These are phyloP conservation scores for Fusarium sp. DNA, from an alignment of 2,329 filamentous ascomycete genomes.

Conservation along the genomic window DNA sequence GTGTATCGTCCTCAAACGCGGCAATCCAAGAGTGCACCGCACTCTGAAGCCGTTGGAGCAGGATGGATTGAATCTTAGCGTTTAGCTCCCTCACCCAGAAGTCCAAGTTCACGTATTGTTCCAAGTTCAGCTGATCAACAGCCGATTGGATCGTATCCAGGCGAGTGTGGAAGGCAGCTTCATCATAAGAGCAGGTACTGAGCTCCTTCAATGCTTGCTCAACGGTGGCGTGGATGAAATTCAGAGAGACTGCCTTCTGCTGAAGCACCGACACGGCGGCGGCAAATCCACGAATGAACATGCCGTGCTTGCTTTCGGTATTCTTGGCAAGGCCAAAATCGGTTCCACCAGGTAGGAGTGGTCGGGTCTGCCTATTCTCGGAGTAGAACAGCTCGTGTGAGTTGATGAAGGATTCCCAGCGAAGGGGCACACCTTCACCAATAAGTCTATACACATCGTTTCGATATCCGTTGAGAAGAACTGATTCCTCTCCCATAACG, in stretches of 20 bases:
- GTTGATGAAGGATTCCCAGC: conserved; percentile 98
- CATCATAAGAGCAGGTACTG: conserved; percentile 86
- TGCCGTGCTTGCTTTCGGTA: conserved; percentile 92
- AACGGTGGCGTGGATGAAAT: conserved; percentile 82
- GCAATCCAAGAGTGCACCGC: conserved; percentile 91
- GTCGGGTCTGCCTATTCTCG: conserved; percentile 63
- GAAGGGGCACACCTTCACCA: conserved; percentile 87
- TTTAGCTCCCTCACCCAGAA: conserved; percentile 94
- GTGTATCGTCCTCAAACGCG: conserved; percentile 78
- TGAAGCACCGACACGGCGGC: conserved; percentile 89
- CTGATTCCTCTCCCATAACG: conserved; percentile 88
- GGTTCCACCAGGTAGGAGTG: conserved; percentile 55
- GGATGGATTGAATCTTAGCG: conserved; percentile 82
- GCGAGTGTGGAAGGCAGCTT: conserved; percentile 82
- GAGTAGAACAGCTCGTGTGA: conserved; percentile 88
- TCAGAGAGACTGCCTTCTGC: conserved; percentile 84
- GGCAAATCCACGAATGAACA: conserved; percentile 96
- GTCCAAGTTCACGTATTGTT: conserved; percentile 93
- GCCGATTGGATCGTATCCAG: conserved; percentile 90
- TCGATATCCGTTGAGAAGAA: conserved; percentile 90
- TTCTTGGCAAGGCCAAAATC: conserved; percentile 65
- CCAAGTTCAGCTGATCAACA: conserved; percentile 95
- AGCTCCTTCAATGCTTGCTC: conserved; percentile 89
- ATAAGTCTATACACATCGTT: conserved; percentile 91
- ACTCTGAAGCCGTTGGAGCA: conserved; percentile 85